These are phyloP conservation scores for Taxawa tesnikishii DNA, from an alignment of 2,329 filamentous ascomycete genomes.

Conservation along the genomic window DNA sequence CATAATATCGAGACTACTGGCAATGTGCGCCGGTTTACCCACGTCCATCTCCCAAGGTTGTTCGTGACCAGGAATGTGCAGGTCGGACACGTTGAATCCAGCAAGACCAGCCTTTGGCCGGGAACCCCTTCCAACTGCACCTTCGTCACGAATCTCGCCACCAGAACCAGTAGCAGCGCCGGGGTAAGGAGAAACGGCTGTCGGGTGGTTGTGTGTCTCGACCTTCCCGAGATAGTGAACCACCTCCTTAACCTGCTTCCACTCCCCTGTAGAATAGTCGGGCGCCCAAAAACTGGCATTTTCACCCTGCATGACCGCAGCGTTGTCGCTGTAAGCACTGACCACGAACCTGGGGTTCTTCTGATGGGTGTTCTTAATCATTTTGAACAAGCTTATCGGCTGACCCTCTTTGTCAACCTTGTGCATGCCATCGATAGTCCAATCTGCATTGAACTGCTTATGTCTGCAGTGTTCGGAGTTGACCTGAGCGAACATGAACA, in stretches of 20 bases:
- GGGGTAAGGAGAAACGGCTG: constrained; percentile 84
- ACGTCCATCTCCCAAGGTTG: constrained; percentile 88
- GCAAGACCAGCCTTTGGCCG: constrained; percentile 83
- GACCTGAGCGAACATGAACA: constrained; percentile 99
- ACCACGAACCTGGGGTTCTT: constrained; percentile 69
- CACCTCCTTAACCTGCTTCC: constrained; percentile 74
- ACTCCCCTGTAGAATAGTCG: constrained; percentile 72
- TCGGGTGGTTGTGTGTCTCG: constrained; percentile 96
- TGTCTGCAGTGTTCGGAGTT: constrained; percentile 88
- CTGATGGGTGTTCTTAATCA: constrained; percentile 92
- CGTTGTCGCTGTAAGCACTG: constrained; percentile 95
- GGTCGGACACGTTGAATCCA: constrained; percentile 91
- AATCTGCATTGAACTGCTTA: constrained; percentile 94
- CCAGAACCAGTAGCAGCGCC: constrained; percentile 92
- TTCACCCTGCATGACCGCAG: constrained; percentile 73
- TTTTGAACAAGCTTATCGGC: constrained; percentile 74
- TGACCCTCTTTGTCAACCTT: no score
- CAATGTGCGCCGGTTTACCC: constrained; percentile 82
- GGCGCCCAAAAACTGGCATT: constrained; percentile 74
- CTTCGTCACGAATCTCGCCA: constrained; percentile 91
- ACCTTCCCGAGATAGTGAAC: constrained; percentile 89
- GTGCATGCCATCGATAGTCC: constrained; percentile 78
- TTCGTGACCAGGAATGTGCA: constrained; percentile 71
- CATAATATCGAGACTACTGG: constrained; percentile 94
- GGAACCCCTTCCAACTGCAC: constrained; percentile 84